A percentile compares a stretch with the other conserved stretches of the same genome.
These are phyloP conservation scores for Tuber brumale DNA, from an alignment of 495 filamentous ascomycete species.

Conservation along the genomic window DNA sequence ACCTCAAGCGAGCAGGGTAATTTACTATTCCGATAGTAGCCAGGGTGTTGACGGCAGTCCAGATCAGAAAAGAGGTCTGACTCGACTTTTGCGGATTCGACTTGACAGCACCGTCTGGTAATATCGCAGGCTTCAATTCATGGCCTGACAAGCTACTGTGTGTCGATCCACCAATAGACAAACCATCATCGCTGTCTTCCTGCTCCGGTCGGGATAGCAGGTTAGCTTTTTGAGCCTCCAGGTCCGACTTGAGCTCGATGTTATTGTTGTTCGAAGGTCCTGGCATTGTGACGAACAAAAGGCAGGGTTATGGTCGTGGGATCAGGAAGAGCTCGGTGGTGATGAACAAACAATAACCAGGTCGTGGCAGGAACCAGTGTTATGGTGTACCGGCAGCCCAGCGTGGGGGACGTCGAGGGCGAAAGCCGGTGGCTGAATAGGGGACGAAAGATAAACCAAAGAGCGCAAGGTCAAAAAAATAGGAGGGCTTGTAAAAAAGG, in stretches of 20 bases:
- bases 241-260: conserved; percentile 33
- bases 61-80: conserved; percentile 45
- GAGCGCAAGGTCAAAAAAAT: neutral
- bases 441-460: neutral
- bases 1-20: conserved; percentile 9
- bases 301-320: neutral
- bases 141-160: neutral
- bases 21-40: conserved; percentile 58
- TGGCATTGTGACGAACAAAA: neutral
- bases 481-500: neutral
- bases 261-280: conserved; percentile 37
- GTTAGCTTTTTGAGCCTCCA: conserved; percentile 42
- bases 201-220: conserved; percentile 5
- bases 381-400: neutral
- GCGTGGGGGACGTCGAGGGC: neutral
- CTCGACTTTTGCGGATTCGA: conserved; percentile 12
- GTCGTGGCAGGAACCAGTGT: neutral
- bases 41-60: conserved; percentile 56
- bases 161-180: neutral
- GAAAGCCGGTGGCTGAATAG: neutral
- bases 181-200: neutral
- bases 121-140: conserved; percentile 5
- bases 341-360: neutral
- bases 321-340: neutral
- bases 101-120: conserved; percentile 35